Percentiles rank a stretch among this genome's conserved stretches.
Evolutionary conservation across 768 basidiomycete species (phyloP).

Genomic region (Lentinula raphanica): DNA sequence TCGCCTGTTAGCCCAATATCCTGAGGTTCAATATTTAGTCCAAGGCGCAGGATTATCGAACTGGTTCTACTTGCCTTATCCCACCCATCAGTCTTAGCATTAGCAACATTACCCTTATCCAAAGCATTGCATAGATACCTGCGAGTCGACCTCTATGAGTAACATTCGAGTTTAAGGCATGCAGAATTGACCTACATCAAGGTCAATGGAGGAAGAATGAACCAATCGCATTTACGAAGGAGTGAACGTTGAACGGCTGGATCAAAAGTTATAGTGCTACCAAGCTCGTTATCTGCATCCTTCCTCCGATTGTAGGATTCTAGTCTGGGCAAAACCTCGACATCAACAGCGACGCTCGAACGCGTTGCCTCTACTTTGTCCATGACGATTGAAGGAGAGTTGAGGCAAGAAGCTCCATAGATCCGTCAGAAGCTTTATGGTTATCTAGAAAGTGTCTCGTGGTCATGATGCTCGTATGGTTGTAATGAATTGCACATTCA

Average conservation of each 20-base stretch:
- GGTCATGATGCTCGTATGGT: neutral
- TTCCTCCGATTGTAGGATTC: neutral
- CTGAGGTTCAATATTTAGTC: constrained; percentile 18
- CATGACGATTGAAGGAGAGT: too few species aligned
- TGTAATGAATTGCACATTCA: neutral
- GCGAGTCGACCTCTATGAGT: neutral
- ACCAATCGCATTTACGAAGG: constrained; percentile 36
- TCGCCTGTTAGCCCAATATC: constrained; percentile 40
- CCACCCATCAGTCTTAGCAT: constrained; percentile 49
- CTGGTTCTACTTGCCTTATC: constrained; percentile 32
- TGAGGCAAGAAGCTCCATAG: neutral
- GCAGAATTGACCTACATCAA: constrained; percentile 29
- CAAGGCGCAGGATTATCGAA: neutral
- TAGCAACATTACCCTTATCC: constrained; percentile 46
- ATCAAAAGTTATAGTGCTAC: neutral
- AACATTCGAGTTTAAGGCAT: neutral
- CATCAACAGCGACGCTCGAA: neutral
- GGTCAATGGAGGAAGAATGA: constrained; percentile 36
- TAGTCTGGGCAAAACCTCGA: neutral
- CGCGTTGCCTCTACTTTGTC: neutral
- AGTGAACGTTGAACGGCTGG: constrained; percentile 15
- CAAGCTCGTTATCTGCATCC: neutral
- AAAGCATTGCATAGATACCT: constrained; percentile 47
- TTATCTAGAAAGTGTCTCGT: neutral
- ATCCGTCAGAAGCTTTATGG: neutral